These are phyloP conservation scores for Halenospora varia DNA, from an alignment of 495 filamentous ascomycete genomes.

Conservation along the genomic window DNA sequence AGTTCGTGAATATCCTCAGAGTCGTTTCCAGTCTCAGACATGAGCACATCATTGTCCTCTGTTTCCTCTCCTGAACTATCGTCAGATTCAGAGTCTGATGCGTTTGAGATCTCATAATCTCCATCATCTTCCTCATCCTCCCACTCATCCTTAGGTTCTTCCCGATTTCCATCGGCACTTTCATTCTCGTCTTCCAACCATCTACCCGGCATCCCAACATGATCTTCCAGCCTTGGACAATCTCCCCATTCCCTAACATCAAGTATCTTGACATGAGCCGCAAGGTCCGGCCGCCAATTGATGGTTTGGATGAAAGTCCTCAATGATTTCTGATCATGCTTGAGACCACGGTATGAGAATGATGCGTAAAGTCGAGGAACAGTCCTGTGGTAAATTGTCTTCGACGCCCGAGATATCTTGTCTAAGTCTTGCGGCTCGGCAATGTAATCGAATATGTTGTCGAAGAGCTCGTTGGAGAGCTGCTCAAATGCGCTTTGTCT, in stretches of 20 bases:
- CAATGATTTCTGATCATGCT: background rate
- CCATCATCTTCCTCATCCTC: background rate
- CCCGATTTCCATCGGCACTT: background rate
- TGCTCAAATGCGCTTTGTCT: background rate
- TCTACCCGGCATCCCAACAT: background rate
- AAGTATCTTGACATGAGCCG: background rate
- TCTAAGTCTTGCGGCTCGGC: background rate
- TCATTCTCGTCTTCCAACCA: background rate
- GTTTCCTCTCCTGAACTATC: background rate
- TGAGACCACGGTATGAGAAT: background rate
- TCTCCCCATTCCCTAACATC: conserved; percentile 1
- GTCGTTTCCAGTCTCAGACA: background rate
- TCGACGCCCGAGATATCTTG: background rate
- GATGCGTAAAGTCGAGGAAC: background rate
- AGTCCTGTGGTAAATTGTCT: background rate
- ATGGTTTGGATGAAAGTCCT: background rate
- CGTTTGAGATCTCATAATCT: background rate
- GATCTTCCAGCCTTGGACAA: background rate
- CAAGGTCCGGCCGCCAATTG: conserved; percentile 4
- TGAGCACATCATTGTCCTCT: background rate
- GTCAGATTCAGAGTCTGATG: background rate
- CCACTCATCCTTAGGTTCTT: too few species aligned
- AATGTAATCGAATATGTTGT: background rate
- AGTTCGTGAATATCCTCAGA: background rate
- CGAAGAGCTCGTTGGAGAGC: background rate